These are phyloP conservation scores for Phylloporus sp. DNA, from an alignment of 768 basidiomycete species.

Conservation along the genomic window DNA sequence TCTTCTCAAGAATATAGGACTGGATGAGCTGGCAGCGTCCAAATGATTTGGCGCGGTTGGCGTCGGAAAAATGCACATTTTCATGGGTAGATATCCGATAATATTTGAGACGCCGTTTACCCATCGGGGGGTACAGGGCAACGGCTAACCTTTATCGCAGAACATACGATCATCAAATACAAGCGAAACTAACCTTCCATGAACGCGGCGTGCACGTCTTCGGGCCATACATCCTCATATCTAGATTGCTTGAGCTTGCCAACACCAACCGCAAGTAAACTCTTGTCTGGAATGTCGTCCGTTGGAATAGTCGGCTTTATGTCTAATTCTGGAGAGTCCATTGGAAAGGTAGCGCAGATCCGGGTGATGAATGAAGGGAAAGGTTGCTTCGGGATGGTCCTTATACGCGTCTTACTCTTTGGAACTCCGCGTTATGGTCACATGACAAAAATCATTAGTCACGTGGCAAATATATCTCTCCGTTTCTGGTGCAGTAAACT, in stretches of 20 bases:
- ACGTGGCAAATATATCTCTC: slow-evolving; percentile 16
- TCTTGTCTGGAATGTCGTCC: slow-evolving; percentile 7
- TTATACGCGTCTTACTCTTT: slow-evolving; percentile 17
- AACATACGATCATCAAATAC: background rate
- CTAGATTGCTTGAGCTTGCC: slow-evolving; percentile 29
- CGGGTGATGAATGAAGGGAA: slow-evolving; percentile 1
- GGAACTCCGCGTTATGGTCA: slow-evolving; percentile 25
- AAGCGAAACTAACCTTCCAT: slow-evolving; percentile 32
- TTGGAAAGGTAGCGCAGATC: slow-evolving; percentile 17
- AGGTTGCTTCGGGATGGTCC: slow-evolving; percentile 1
- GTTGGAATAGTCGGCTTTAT: slow-evolving; percentile 11
- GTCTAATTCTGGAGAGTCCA: slow-evolving; percentile 20
- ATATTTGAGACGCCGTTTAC: slow-evolving; percentile 34
- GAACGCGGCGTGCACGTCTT: slow-evolving; percentile 34
- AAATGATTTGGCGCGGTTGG: slow-evolving; percentile 27
- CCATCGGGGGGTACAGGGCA: slow-evolving; percentile 33
- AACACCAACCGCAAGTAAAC: background rate
- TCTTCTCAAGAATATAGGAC: slow-evolving; percentile 36
- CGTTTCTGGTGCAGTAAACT: background rate
- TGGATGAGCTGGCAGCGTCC: slow-evolving; percentile 40
- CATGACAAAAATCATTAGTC: slow-evolving; percentile 27
- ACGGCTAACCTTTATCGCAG: slow-evolving; percentile 23
- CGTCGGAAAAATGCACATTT: slow-evolving; percentile 6
- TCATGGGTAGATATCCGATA: slow-evolving; percentile 21
- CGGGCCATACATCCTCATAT: slow-evolving; percentile 34